phyloP scores from a whole-genome alignment of 805 yeast species.

The Ogataea minuta region DNA sequence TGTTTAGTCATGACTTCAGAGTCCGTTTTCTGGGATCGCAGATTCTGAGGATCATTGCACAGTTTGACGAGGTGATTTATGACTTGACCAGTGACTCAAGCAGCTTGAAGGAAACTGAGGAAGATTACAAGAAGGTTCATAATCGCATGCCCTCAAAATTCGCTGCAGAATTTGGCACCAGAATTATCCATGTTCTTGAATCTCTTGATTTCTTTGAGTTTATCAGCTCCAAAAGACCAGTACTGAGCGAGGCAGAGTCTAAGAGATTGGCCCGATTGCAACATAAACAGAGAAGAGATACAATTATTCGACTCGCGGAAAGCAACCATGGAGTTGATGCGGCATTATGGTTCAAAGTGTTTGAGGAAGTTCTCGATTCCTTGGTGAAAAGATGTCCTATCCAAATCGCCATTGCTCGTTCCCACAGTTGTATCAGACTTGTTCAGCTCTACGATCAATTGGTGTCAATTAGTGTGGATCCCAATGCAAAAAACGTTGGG shows the following conservation, averaged over 20 bases:
- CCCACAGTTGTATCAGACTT: conserved; percentile 82
- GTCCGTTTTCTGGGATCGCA: conserved; percentile 74
- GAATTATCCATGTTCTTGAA: conserved; percentile 75
- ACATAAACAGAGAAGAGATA: conserved; percentile 55
- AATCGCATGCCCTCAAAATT: conserved; percentile 64
- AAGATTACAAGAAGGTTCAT: conserved; percentile 36
- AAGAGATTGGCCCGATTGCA: conserved; percentile 64
- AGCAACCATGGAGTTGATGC: conserved; percentile 94
- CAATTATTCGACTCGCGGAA: conserved; percentile 77
- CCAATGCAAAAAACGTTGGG: conserved; percentile 20
- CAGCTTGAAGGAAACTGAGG: conserved; percentile 12
- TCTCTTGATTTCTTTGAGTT: conserved; percentile 64
- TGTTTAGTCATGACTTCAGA: conserved; percentile 81
- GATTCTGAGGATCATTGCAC: conserved; percentile 74
- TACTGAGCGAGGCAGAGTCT: conserved; percentile 73
- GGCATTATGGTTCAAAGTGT: conserved; percentile 91
- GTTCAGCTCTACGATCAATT: conserved; percentile 81
- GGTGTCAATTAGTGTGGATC: conserved; percentile 50
- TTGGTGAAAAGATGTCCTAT: conserved; percentile 84
- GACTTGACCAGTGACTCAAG: conserved; percentile 35
- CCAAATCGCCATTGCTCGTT: conserved; percentile 89
- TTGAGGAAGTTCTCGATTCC: conserved; percentile 68
- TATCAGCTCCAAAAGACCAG: conserved; percentile 48
- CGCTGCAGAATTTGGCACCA: conserved; percentile 75
- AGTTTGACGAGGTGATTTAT: conserved; percentile 79